Evolutionary conservation across 2,329 filamentous ascomycete species (phyloP).

Genomic region (Tolypocladium cylindrosporum): DNA sequence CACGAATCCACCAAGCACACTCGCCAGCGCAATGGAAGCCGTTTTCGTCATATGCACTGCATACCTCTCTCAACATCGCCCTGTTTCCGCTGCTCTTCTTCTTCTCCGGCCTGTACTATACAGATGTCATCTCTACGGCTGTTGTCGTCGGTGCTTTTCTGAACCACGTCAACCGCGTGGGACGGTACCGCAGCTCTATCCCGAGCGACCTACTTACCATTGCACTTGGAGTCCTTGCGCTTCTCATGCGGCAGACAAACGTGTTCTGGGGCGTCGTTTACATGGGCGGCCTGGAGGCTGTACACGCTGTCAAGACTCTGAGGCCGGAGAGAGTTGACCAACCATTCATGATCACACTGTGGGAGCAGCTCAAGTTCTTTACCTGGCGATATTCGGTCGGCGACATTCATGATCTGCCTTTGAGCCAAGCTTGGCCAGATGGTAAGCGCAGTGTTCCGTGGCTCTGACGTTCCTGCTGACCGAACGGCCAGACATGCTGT

Average conservation of each 20-base stretch:
- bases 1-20: constrained; percentile 20
- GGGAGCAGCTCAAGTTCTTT: constrained; percentile 26
- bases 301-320: constrained; percentile 39
- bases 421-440: constrained; percentile 36
- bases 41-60: constrained; percentile 33
- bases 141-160: constrained; percentile 63
- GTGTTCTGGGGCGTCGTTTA: constrained; percentile 89
- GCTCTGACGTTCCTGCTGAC: constrained; percentile 7
- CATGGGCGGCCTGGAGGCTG: constrained; percentile 51
- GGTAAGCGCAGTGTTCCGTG: constrained; percentile 27
- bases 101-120: constrained; percentile 93
- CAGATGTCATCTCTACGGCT: constrained; percentile 74
- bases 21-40: constrained; percentile 6
- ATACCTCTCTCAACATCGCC: constrained; percentile 67
- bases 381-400: constrained; percentile 36
- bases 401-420: constrained; percentile 43
- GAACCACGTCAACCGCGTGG: constrained; percentile 38
- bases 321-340: constrained; percentile 19
- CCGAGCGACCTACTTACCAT: constrained; percentile 35
- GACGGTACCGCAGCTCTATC: constrained; percentile 18
- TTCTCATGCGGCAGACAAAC: constrained; percentile 87
- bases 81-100: constrained; percentile 91
- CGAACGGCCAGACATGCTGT: constrained; percentile 34
- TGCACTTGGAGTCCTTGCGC: constrained; percentile 50
- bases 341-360: constrained; percentile 20